These are phyloP conservation scores for Podaxis sp. DNA, from an alignment of 768 basidiomycete genomes.

Conservation along the genomic window DNA sequence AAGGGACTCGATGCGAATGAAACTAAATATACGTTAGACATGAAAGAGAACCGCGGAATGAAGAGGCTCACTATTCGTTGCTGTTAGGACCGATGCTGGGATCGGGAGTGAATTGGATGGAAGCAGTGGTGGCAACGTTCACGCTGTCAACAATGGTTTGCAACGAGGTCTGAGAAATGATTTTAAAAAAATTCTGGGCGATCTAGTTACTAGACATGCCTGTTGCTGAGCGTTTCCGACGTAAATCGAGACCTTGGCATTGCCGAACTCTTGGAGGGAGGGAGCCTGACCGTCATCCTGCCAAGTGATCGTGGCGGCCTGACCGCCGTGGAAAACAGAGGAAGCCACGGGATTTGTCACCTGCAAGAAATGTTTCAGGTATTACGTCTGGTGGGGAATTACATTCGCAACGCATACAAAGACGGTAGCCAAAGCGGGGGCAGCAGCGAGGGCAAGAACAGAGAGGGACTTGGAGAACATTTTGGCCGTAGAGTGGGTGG, in stretches of 20 bases:
- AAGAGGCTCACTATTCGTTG: slow-evolving; percentile 49
- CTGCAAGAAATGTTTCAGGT: slow-evolving; percentile 32
- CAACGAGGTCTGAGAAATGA: slow-evolving; percentile 45
- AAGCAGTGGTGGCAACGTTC: slow-evolving; percentile 49
- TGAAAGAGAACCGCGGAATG: neutral
- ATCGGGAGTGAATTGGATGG: slow-evolving; percentile 52
- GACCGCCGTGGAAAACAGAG: slow-evolving; percentile 50
- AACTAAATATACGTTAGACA: slow-evolving; percentile 41
- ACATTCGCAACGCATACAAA: slow-evolving; percentile 43
- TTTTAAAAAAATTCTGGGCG: neutral
- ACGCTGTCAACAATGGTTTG: slow-evolving; percentile 48
- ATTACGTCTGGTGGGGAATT: slow-evolving; percentile 13
- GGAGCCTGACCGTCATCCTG: slow-evolving; percentile 52
- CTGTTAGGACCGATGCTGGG: slow-evolving; percentile 54
- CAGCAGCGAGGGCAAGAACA: slow-evolving; percentile 49
- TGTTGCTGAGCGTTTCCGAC: slow-evolving; percentile 62
- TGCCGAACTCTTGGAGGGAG: slow-evolving; percentile 50
- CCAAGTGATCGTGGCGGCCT: slow-evolving; percentile 55
- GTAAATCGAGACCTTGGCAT: slow-evolving; percentile 55
- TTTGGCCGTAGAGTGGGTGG: slow-evolving; percentile 17
- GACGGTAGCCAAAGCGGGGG: slow-evolving; percentile 55
- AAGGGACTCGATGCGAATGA: slow-evolving; percentile 74
- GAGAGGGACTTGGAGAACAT: slow-evolving; percentile 56
- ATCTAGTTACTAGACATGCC: slow-evolving; percentile 32
- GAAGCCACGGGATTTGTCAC: slow-evolving; percentile 53